Evolutionary conservation across 164 flowering plant species (phyloP).

Genomic region (Chimonanthus praecox): DNA sequence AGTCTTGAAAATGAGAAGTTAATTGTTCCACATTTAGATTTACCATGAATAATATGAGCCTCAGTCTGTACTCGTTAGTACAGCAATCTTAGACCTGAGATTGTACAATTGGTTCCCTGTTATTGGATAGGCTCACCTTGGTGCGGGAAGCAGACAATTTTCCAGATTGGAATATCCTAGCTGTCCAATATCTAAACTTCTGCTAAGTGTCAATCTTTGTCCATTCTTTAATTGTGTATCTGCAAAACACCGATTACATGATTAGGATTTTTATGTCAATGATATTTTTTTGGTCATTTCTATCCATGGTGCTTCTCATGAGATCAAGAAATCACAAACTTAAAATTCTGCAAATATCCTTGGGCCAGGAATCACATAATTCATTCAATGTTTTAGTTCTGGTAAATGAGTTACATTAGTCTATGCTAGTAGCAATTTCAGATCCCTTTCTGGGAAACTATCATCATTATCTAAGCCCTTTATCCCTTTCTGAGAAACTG

Average conservation of each 20-base stretch:
- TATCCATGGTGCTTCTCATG: background rate
- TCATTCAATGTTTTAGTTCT: background rate
- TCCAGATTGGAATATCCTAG: constrained; percentile 1
- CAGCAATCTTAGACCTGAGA: background rate
- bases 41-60: background rate
- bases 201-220: background rate
- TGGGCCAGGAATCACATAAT: background rate
- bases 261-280: background rate
- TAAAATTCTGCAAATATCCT: no score
- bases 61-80: background rate
- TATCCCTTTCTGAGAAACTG: background rate
- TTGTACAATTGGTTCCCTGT: background rate
- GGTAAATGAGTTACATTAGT: background rate
- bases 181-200: background rate
- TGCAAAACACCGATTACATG: background rate
- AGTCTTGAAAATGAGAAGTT: background rate
- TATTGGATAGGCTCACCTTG: background rate
- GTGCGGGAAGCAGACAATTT: background rate
- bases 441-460: background rate
- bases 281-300: background rate
- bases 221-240: background rate
- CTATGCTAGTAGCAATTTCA: background rate
- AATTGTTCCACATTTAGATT: no score
- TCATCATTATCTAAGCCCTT: no score
- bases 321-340: background rate